Base-by-base conservation (phyloP, 345 rosid genomes). In the Gossypium arboreum region DNA sequence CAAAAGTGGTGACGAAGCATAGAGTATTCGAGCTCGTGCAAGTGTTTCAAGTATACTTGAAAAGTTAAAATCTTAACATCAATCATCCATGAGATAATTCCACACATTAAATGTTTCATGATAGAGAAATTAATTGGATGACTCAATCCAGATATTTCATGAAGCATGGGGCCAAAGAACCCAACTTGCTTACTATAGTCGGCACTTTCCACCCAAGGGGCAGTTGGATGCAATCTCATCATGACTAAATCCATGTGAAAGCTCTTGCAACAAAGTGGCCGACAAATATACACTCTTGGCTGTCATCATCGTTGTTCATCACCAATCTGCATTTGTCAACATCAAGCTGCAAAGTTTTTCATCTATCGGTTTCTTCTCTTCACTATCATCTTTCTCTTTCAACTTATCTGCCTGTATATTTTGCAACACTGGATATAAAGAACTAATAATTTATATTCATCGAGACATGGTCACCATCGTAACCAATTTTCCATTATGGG, bases 151-250 rank as follows among this genome's bases (percentile, higher is more conserved):
- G 50, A 75, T 62, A 73, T 66, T 55, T 43, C 60, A 11, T 39
- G 56, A 54, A 77, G 73, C 56, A 79, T 56, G 75, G 75, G 73
- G 62, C 79, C 73, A 56, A 69, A 41, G 54, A 72, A 71, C 76
- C 76, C 81, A 81, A 69, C 81, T 66, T 65, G 74, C 52, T 8
- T 66, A 59, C 76, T 47, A 56, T 45, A 70, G 17, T 64, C 43
- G 48, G 61, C 63, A 68, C 77, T 34, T 81, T 62, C 75, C 83
- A 77, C 83, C 78, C 27, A 54, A 78, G 67, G 70, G 76, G 68
- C 66, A 74, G 45, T 59, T 69, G 24, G 70, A 79, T 52, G 80
- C 61, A 77, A 63, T 73, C 68, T 57, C 56, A 51, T 54, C 71
- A 60, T 78, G 43, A 60, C 69, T 45, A 65, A 73, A 82, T 73